Evolutionary conservation across 1,284 basidiomycete species (phyloP), one percentile per base, ranked within the genome.

Genomic region (Taiwanofungus camphoratus): DNA sequence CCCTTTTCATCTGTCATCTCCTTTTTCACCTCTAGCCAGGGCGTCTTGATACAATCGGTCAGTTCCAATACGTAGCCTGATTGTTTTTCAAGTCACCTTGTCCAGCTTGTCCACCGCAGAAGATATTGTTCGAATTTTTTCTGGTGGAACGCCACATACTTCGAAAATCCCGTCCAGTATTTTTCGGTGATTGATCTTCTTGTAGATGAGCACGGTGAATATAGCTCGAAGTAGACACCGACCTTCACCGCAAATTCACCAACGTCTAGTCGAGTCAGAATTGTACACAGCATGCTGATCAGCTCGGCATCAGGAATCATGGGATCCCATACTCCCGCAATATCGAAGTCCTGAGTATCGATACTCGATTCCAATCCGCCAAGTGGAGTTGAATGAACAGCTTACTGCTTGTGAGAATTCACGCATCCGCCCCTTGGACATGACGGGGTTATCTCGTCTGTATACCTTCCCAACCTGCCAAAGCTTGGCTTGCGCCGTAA

Each of bases 381-480:
- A 21, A 24, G 1, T 6, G 9, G 24, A 15, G 36, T 24, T 15
- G 24, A n/a, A 39, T 26, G 2, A 36, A 9, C 23, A 30, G 73
- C 83, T 57, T 55, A 94, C 92, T 52, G 95, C 97, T 69, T 99
- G 95, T 61, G 92, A 94, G 63, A 99, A 99, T 69, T 99, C 95
- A 50, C 95, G 79, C 92, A 99, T 97, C 29, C 95, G 77, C 3
- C 95, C 95, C 69, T 99, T 99, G 41, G 85, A 87, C 88, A 99
- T 94, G 46, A 95, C 94, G 1, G 96, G 95, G 59, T 89, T 94
- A 66, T 99, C 95, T 60, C 96, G 71, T 51, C 96, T 74, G 67
- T 99, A 99, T 19, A 99, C 95, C 68, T 99, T 99, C 22, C 93
- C 94, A 42, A 99, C 87, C 67, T 99, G 95, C 82, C 94, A 99